Evolutionary conservation across 75 land plant species (phyloP).

Genomic region (Azolla pinnata): DNA sequence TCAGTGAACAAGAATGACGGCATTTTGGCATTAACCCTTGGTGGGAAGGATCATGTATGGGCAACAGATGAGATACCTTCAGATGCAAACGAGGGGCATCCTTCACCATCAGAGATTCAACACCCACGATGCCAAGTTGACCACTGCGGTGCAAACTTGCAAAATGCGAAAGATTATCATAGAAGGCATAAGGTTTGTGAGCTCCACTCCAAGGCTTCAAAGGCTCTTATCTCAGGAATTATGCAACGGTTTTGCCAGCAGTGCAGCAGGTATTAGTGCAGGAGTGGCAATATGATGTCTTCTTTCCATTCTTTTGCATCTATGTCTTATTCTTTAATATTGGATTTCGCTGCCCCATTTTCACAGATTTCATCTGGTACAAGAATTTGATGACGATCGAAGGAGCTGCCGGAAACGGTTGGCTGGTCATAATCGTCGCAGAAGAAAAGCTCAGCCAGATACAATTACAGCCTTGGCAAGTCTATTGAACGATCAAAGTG

Average conservation of each 20-base stretch:
- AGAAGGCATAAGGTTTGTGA: constrained; percentile 83
- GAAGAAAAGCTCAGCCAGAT: constrained; percentile 47
- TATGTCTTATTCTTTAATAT: no score
- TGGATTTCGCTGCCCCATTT: no score
- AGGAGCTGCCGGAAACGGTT: constrained; percentile 72
- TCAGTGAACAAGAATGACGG: constrained; percentile 17
- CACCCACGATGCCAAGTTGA: constrained; percentile 78
- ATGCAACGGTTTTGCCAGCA: constrained; percentile 96
- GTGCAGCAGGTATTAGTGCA: constrained; percentile 58
- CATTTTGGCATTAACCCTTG: constrained; percentile 53
- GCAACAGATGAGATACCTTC: constrained; percentile 17
- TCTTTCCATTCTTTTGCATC: no score
- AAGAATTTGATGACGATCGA: constrained; percentile 62
- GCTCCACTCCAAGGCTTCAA: constrained; percentile 63
- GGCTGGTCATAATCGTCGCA: constrained; percentile 73
- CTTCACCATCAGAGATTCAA: constrained; percentile 32
- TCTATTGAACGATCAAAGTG: constrained; percentile 8
- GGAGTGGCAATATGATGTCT: no score
- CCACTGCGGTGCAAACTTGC: constrained; percentile 52
- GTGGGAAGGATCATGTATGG: constrained; percentile 29
- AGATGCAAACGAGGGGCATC: constrained; percentile 38
- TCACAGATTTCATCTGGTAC: constrained; percentile 59
- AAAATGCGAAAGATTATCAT: constrained; percentile 69
- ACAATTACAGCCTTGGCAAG: constrained; percentile 20
- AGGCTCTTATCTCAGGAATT: constrained; percentile 43